Conservation (phyloP, 768 basidiomycete species). For the Hysterangium stoloniferum region DNA sequence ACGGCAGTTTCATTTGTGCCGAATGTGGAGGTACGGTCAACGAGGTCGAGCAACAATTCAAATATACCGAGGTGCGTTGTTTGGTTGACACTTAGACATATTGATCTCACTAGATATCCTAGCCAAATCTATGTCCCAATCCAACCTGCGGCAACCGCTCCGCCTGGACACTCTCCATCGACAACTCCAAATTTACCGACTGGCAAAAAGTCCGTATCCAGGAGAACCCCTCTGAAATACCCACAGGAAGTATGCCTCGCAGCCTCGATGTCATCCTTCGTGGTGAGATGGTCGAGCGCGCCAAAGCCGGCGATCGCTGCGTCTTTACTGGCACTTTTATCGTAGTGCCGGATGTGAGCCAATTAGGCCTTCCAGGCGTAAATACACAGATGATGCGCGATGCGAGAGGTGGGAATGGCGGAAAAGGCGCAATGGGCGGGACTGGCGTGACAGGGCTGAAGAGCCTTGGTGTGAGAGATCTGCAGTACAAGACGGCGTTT, state of each 20-base stretch:
- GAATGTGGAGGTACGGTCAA: conserved; percentile 78
- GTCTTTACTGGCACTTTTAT: conserved; percentile 98
- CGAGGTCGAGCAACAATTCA: conserved; percentile 98
- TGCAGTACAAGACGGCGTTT: conserved; percentile 99
- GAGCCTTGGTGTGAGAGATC: conserved; percentile 86
- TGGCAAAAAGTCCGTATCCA: conserved; percentile 99
- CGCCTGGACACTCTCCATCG: conserved; percentile 92
- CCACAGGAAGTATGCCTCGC: conserved; percentile 96
- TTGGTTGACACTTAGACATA: conserved; percentile 4
- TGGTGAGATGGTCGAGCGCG: conserved; percentile 94
- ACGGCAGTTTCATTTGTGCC: conserved; percentile 89
- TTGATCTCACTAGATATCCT: conserved; percentile 1
- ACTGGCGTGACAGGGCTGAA: conserved; percentile 92
- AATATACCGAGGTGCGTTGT: conserved; percentile 82
- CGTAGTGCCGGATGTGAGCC: conserved; percentile 96
- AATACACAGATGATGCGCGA: conserved; percentile 90
- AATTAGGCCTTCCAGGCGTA: conserved; percentile 90
- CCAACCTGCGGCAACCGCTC: conserved; percentile 85
- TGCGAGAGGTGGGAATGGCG: conserved; percentile 52
- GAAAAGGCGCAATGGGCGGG: conserved; percentile 58
- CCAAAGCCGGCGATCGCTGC: conserved; percentile 98
- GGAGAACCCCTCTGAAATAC: conserved; percentile 97
- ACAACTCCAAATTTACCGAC: conserved; percentile 93
- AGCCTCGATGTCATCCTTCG: conserved; percentile 94
- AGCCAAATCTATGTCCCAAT: conserved; percentile 94